These are phyloP conservation scores for Zymoseptoria tritici DNA, from an alignment of 2,329 filamentous ascomycete genomes.

Conservation along the genomic window DNA sequence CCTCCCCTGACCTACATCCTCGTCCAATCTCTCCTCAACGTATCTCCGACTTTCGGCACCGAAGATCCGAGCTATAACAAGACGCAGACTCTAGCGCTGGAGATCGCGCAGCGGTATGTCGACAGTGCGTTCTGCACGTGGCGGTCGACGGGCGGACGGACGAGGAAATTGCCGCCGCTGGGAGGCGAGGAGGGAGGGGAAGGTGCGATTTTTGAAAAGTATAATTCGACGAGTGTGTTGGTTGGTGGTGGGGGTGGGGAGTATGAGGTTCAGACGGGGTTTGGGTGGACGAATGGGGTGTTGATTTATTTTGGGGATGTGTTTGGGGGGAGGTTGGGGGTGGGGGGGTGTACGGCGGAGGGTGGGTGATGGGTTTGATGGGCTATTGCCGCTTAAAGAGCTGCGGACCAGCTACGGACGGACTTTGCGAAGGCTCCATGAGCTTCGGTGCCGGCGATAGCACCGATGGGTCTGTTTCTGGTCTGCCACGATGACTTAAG, in stretches of 20 bases:
- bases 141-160: slow-evolving; percentile 59
- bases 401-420: too few relatives aligned
- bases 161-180: slow-evolving; percentile 46
- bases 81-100: slow-evolving; percentile 50
- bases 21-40: slow-evolving; percentile 55
- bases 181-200: slow-evolving; percentile 38
- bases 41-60: slow-evolving; percentile 48
- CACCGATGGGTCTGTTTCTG: too few relatives aligned
- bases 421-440: too few relatives aligned
- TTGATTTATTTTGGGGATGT: slow-evolving; percentile 59
- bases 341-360: not conserved
- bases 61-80: slow-evolving; percentile 48
- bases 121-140: slow-evolving; percentile 64
- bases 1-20: slow-evolving; percentile 59
- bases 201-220: slow-evolving; percentile 66
- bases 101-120: slow-evolving; percentile 57
- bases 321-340: slow-evolving; percentile 38
- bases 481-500: too few relatives aligned
- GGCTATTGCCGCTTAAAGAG: too few relatives aligned
- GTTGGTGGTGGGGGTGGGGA: slow-evolving; percentile 58
- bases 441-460: too few relatives aligned
- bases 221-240: slow-evolving; percentile 53
- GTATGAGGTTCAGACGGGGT: slow-evolving; percentile 62
- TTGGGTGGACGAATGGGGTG: slow-evolving; percentile 65
- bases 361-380: too few relatives aligned